phyloP scores from a whole-genome alignment of 2,329 filamentous ascomycete genomes.

The Graphilbum sp. region DNA sequence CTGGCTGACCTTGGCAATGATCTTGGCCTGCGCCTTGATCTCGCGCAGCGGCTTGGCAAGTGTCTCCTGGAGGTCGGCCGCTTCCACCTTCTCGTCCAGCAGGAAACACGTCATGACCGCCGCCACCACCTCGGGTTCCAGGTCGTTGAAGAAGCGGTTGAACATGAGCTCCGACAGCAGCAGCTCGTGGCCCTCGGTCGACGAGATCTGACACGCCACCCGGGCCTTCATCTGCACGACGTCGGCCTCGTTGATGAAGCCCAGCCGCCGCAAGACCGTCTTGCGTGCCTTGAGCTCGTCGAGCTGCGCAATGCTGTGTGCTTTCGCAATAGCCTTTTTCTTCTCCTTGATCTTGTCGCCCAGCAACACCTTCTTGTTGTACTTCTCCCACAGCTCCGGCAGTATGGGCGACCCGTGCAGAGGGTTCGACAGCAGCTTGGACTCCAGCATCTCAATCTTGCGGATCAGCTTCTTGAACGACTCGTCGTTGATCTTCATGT shows the following conservation, averaged over 20 bases:
- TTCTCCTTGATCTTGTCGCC: slow-evolving; percentile 67
- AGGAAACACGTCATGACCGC: slow-evolving; percentile 86
- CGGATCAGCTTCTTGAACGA: slow-evolving; percentile 82
- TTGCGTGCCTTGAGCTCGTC: slow-evolving; percentile 95
- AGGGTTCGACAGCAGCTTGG: slow-evolving; percentile 72
- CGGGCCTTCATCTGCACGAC: slow-evolving; percentile 95
- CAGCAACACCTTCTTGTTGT: slow-evolving; percentile 62
- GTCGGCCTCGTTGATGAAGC: slow-evolving; percentile 89
- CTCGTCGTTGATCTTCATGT: slow-evolving; percentile 88
- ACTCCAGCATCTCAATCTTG: slow-evolving; percentile 95
- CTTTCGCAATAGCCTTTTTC: slow-evolving; percentile 74
- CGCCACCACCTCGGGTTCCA: slow-evolving; percentile 75
- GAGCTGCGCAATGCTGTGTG: slow-evolving; percentile 77
- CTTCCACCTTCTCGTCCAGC: slow-evolving; percentile 88
- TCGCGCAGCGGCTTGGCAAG: slow-evolving; percentile 73
- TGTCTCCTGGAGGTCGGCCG: slow-evolving; percentile 63
- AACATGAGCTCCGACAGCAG: slow-evolving; percentile 87
- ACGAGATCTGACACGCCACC: slow-evolving; percentile 94
- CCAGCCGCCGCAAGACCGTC: slow-evolving; percentile 80
- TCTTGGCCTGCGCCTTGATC: slow-evolving; percentile 71
- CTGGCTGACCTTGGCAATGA: slow-evolving; percentile 82
- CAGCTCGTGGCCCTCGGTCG: slow-evolving; percentile 76
- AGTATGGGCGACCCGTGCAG: slow-evolving; percentile 81
- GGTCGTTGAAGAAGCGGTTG: slow-evolving; percentile 94
- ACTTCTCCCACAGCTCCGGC: slow-evolving; percentile 72